Evolutionary conservation across 108 stramenopile genomes (phyloP).

Genomic region (Nitzschia inconspicua): DNA sequence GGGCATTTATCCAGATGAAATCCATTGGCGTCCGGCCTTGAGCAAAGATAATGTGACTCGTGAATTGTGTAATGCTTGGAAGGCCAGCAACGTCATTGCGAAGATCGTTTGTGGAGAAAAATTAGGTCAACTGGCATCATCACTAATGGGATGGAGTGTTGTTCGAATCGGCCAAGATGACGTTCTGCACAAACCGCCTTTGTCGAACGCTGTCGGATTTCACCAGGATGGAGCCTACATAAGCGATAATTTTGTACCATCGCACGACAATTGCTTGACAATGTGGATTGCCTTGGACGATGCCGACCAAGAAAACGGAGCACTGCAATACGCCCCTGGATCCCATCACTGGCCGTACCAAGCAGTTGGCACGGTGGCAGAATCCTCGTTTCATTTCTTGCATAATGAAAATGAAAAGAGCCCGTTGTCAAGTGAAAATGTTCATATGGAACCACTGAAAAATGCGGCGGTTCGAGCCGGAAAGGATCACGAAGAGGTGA

Average conservation of each 20-base stretch:
- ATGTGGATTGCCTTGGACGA: constrained; percentile 73
- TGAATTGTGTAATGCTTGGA: constrained; percentile 72
- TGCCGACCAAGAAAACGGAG: constrained; percentile 45
- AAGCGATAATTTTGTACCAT: constrained; percentile 7
- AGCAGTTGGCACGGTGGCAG: neutral
- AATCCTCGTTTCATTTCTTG: constrained; percentile 21
- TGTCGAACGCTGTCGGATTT: constrained; percentile 40
- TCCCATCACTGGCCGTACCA: constrained; percentile 39
- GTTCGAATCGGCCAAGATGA: constrained; percentile 69
- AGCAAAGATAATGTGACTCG: constrained; percentile 27
- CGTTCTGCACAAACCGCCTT: constrained; percentile 59
- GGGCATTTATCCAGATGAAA: constrained; percentile 67
- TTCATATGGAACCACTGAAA: neutral
- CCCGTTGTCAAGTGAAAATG: neutral
- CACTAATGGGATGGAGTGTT: constrained; percentile 48
- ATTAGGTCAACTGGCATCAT: constrained; percentile 33
- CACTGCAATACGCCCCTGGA: constrained; percentile 48
- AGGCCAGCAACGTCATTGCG: constrained; percentile 39
- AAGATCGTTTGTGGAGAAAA: constrained; percentile 31
- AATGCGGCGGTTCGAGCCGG: neutral
- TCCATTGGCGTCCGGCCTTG: constrained; percentile 60
- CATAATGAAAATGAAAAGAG: neutral
- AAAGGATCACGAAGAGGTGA: neutral
- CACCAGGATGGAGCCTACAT: constrained; percentile 71
- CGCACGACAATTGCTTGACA: constrained; percentile 15